A percentile compares a stretch with the other conserved stretches of the same genome.
Evolutionary conservation across 2,329 filamentous ascomycete genomes (phyloP).

Genomic region (Hypoxylon rubiginosum): DNA sequence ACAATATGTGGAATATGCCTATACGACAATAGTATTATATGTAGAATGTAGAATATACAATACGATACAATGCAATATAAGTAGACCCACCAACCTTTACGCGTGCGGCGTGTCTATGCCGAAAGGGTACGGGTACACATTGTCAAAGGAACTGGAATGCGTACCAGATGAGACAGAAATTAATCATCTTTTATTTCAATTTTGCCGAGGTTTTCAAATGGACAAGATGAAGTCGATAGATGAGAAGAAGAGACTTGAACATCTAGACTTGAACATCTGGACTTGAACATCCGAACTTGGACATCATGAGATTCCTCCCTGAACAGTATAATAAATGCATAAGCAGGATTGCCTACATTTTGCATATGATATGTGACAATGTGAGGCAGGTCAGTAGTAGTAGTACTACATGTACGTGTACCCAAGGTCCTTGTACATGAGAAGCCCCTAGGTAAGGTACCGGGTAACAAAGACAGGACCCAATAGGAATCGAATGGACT

Average conservation of each 20-base stretch:
- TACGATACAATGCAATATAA: too few species aligned
- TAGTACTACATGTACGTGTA: constrained; percentile 1
- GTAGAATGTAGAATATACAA: not conserved
- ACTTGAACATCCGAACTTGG: not conserved
- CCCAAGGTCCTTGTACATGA: not conserved
- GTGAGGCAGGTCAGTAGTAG: too few species aligned
- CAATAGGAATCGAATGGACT: constrained; percentile 14
- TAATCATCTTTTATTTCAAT: not conserved
- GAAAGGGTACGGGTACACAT: constrained; percentile 14
- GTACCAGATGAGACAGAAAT: constrained; percentile 32
- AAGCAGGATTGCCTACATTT: not conserved
- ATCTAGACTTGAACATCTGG: not conserved
- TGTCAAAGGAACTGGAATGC: constrained; percentile 36
- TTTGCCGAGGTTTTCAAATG: not conserved
- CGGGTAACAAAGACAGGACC: constrained; percentile 17
- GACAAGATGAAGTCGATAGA: not conserved
- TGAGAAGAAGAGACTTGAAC: not conserved
- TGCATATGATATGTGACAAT: not conserved
- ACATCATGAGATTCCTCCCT: not conserved
- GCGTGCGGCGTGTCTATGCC: not conserved
- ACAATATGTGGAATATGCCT: not conserved
- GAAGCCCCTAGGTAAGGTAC: not conserved
- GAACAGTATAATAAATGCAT: not conserved
- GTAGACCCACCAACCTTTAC: too few species aligned
- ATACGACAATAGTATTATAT: not conserved